Evolutionary conservation across 441 rosid genomes (phyloP), one percentile per base, ranked within the genome.

Genomic region (Jatropha multifida): DNA sequence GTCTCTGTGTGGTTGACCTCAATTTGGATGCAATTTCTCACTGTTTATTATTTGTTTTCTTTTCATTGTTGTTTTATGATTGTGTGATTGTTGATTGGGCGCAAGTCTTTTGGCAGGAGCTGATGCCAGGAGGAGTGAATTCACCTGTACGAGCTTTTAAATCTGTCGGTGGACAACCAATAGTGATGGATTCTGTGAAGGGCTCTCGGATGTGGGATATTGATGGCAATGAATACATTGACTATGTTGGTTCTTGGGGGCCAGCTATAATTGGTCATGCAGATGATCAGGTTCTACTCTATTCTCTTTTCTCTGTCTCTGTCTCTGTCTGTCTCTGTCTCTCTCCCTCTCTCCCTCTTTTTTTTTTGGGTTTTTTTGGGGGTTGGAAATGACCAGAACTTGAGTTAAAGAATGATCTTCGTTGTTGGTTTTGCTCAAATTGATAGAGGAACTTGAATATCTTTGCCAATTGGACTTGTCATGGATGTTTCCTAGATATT

Each of bases 241-340:
- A 91, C 81, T 93, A 91, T 63, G 97, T 90, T 69, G 94, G 97
- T 56, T 93, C 98, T 69, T 93, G 98, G 98, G 99, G 98, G 23
- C 99, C 97, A 1, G 96, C 99, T 10, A 93, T 95, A n/a, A 90
- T 95, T 66, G 99, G 99, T 42, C 98, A 95, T 79, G 97, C 99
- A 0, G 98, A 95, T 82, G 98, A 92, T 71, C 80, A 90, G 95
- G 99, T 93, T 61, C 69, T 66, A 42, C 54, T 80, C 74, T 68
- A 73, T 71, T 54, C 62, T 68, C 27, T 38, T 18, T 37, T 68
- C 12, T 76, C 67, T 71, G 18, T 37, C 74, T 68, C 71, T 8
- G 8, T 48, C 6, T 5, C 9, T 44, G 8, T 23, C 23, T 23
- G 18, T 37, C 74, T 68, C 71, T 8, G 8, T 48, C 6, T 5